Base-by-base conservation (phyloP, 257 asterid genomes). In the Echites panduratus region DNA sequence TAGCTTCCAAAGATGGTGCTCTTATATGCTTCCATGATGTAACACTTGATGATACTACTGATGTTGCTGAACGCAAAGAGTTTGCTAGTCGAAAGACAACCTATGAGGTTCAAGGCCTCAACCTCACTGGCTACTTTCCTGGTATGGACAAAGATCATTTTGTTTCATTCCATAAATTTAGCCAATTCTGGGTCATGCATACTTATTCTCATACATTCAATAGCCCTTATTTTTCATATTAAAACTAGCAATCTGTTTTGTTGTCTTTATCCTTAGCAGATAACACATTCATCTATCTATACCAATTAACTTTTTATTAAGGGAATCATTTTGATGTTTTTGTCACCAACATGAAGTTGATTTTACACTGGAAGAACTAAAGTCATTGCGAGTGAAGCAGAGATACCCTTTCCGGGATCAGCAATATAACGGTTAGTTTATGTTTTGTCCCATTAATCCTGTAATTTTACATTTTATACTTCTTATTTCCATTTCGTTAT, bases 1-100 rank as follows among this genome's bases (percentile, higher is more conserved):
- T 88, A 70, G 90, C 97, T 57, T 80, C 99, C 52, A 92, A 89
- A 83, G 99, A 95, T 24, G 97, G 99, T 20, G 86, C 77, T 76
- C 97, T 95, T 71, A 81, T 95, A 78, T 87, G 92, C 79, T 83
- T 83, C 83, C 99, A 95, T 73, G 99, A 95, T 82, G 84, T 85
- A 54, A 78, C 40, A 38, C 92, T 92, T 59, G 99, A 92, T 82
- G 82, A 62, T 32, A 90, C 85, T 19, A 95, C 97, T 49, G 93
- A 95, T 81, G 77, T 95, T 73, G 88, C 90, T 59, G 57, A 81
- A 65, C 96, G 85, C 84, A 84, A 78, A 78, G 90, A 92, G 74
- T 90, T 92, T 74, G 76, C 84, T 6, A 71, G 73, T 71, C 80
- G 98, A 22, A 87, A 88, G 80, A 87, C 86, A 82, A 90, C 94